Evolutionary conservation across 768 basidiomycete species (phyloP), one percentile per base, ranked within the genome.

Genomic region (Mycena vulgaris): DNA sequence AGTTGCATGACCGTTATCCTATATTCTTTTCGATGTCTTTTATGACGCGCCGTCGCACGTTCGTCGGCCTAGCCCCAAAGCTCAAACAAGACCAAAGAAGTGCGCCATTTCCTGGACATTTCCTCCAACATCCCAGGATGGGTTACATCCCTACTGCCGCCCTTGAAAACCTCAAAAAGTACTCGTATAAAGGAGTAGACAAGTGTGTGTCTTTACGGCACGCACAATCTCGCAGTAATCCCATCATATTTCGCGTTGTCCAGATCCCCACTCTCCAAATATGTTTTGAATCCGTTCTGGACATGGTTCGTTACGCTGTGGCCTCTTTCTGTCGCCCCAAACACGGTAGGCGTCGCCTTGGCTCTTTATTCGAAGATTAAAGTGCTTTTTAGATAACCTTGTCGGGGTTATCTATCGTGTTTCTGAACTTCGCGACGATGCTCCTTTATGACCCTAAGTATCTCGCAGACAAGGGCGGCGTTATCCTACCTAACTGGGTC

Each of bases 241-340:
- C 30, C 28, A 65, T 68, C 55, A 39, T 62, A 27, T 67, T 56
- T 10, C 40, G 47, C 49, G 8, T 57, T 39, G 49, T 40, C 40
- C 69, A 96, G 95, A 78, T 97, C 95, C 11, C 73, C 94, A 35
- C 75, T 93, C 2, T 95, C 95, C 42, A 86, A 88, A 76, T 92
- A 92, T 79, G 82, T 96, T 27, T 84, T 98, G 61, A 89, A 90
- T 49, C 94, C 93, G 3, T 97, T 92, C 81, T 98, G 96, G 96
- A 94, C 86, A 37, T 94, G 93, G 93, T 89, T 97, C 70, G 93
- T 97, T 63, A 95, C 89, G 6, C 85, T 96, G 28, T 97, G 94
- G 90, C 96, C 96, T 2, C 84, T 87, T 51, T 90, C 85, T 51
- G 85, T 98, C 8, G 96, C 96, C 0, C 96, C 96, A 2, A 98